phyloP scores from a whole-genome alignment of 2,329 filamentous ascomycete species.

The Nothopassalora personata region DNA sequence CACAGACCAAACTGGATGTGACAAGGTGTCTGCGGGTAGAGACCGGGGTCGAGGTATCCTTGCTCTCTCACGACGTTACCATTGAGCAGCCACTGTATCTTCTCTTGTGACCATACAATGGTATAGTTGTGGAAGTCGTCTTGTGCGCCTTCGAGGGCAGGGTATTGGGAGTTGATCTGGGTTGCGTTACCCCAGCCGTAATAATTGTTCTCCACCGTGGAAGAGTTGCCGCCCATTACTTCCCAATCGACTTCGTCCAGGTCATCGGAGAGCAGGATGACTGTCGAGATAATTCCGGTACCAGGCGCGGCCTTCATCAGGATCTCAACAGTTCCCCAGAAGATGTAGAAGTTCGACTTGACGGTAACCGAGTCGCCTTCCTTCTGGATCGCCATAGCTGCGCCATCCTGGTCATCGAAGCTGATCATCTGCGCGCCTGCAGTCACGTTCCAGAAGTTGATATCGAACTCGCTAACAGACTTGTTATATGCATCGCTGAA shows the following conservation, averaged over 20 bases:
- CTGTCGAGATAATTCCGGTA: conserved; percentile 69
- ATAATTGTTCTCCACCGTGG: conserved; percentile 65
- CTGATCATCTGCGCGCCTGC: conserved; percentile 60
- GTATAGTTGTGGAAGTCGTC: conserved; percentile 65
- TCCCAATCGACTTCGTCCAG: conserved; percentile 89
- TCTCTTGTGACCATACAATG: conserved; percentile 62
- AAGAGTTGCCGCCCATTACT: conserved; percentile 63
- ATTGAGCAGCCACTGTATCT: conserved; percentile 66
- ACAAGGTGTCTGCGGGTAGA: conserved; percentile 71
- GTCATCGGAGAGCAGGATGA: conserved; percentile 78
- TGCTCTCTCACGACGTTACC: conserved; percentile 63
- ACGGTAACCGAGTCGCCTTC: conserved; percentile 73
- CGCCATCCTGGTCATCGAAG: conserved; percentile 48
- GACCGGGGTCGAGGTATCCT: conserved; percentile 18
- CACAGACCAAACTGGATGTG: conserved; percentile 67
- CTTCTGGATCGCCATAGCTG: conserved; percentile 63
- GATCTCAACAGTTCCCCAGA: conserved; percentile 76
- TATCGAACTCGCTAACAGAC: conserved; percentile 45
- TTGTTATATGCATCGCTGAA: conserved; percentile 62
- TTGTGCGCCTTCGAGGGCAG: conserved; percentile 52
- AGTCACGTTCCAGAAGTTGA: conserved; percentile 45
- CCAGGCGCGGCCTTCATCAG: conserved; percentile 71
- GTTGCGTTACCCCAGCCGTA: conserved; percentile 67
- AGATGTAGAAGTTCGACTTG: conserved; percentile 75
- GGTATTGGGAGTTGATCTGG: conserved; percentile 57